Evolutionary conservation across 2,329 filamentous ascomycete species (phyloP).

Genomic region (Fusarium neocosmosporiellum): DNA sequence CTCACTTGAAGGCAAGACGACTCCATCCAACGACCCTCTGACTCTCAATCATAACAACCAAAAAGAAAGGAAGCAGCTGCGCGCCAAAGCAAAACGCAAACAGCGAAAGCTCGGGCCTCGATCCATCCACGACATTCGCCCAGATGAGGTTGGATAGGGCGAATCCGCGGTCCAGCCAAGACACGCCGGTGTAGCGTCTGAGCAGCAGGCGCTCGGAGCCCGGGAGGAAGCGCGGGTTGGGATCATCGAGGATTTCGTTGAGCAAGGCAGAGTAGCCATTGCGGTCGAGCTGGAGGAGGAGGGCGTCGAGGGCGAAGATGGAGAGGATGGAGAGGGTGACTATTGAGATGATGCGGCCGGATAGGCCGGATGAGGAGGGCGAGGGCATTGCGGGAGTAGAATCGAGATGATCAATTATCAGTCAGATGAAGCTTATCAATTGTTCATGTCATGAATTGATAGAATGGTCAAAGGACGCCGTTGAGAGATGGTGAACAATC

Average conservation of each 20-base stretch:
- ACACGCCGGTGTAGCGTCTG: conserved; percentile 32
- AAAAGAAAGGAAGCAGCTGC: conserved; percentile 34
- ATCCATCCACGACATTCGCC: conserved; percentile 37
- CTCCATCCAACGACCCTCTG: conserved; percentile 23
- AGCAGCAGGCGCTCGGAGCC: conserved; percentile 32
- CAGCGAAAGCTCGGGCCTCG: conserved; percentile 35
- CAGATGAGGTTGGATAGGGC: conserved; percentile 36
- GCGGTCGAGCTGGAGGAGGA: conserved; percentile 37
- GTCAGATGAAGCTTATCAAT: background rate
- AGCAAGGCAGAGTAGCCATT: conserved; percentile 34
- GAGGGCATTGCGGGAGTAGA: background rate
- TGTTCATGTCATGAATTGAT: background rate
- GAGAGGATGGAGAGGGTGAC: conserved; percentile 23
- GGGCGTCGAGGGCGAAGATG: conserved; percentile 37
- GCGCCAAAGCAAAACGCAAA: conserved; percentile 36
- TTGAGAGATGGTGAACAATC: background rate
- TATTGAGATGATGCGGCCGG: conserved; percentile 22
- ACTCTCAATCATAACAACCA: conserved; percentile 36
- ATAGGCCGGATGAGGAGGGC: conserved; percentile 10
- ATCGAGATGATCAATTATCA: no score
- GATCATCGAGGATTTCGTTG: conserved; percentile 22
- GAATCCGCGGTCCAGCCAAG: conserved; percentile 29
- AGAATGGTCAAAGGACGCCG: background rate
- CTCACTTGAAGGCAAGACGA: conserved; percentile 37
- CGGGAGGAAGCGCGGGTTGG: conserved; percentile 32